These are phyloP conservation scores for Colletotrichum sp. DNA, from an alignment of 2,329 filamentous ascomycete genomes.

Conservation along the genomic window DNA sequence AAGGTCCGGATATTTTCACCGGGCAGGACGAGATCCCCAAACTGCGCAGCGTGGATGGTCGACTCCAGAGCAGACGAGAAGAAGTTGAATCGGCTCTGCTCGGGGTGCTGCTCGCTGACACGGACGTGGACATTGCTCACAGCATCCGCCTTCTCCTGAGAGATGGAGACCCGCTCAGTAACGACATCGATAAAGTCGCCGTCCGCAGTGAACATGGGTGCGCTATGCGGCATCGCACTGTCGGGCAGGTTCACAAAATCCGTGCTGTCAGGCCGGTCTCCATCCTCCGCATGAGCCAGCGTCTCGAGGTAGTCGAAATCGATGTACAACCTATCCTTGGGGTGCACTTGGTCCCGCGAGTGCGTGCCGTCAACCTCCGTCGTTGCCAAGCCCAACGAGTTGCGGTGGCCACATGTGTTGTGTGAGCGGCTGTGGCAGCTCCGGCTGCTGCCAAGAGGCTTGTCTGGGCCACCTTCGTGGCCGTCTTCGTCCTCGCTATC, in stretches of 20 bases:
- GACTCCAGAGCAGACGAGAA: conserved; percentile 95
- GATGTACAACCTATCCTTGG: conserved; percentile 76
- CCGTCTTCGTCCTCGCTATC: conserved; percentile 9
- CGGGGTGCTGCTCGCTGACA: conserved; percentile 41
- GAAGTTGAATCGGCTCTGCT: conserved; percentile 88
- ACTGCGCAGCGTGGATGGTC: conserved; percentile 86
- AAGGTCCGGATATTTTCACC: conserved; percentile 89
- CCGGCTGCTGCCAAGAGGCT: conserved; percentile 69
- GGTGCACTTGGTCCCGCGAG: conserved; percentile 67
- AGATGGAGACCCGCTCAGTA: conserved; percentile 36
- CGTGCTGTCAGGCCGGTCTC: conserved; percentile 8
- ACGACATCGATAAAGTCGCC: conserved; percentile 61
- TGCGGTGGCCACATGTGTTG: conserved; percentile 62
- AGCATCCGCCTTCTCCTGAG: conserved; percentile 50
- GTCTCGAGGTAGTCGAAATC: conserved; percentile 94
- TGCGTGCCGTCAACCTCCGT: conserved; percentile 77
- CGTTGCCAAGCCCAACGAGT: conserved; percentile 55
- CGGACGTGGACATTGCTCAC: conserved; percentile 1
- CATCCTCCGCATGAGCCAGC: conserved; percentile 71
- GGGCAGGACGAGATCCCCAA: conserved; percentile 86
- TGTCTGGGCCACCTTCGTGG: conserved; percentile 63
- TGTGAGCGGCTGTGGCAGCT: conserved; percentile 61
- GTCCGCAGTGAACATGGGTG: conserved; percentile 52
- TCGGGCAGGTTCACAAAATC: conserved; percentile 52
- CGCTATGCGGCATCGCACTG: conserved; percentile 48